Percentiles rank a stretch among this genome's conserved stretches.
Conservation (phyloP, 2,329 filamentous ascomycete species). For the Pseudophaeomoniella oleicola region DNA sequence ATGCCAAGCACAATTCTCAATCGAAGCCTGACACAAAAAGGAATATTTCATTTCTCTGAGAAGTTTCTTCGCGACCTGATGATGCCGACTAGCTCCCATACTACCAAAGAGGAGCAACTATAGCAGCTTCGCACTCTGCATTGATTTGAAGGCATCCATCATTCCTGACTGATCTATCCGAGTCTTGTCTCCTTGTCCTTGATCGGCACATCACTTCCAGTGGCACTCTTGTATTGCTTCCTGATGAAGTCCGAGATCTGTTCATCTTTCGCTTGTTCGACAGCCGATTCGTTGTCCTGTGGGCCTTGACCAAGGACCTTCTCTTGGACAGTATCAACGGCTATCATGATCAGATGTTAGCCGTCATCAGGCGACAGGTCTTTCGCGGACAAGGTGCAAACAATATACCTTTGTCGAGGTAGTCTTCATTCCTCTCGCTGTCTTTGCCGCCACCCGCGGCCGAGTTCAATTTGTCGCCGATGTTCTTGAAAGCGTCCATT, state of each 20-base stretch:
- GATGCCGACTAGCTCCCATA: too few species aligned
- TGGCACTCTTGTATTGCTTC: conserved; percentile 51
- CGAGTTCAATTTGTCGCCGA: conserved; percentile 57
- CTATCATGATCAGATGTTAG: conserved; percentile 27
- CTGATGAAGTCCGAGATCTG: conserved; percentile 61
- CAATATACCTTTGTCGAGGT: conserved; percentile 67
- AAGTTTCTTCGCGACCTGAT: too few species aligned
- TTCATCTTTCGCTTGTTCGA: conserved; percentile 75
- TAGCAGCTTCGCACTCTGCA: too few species aligned
- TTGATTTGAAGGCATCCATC: too few species aligned
- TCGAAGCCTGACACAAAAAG: too few species aligned
- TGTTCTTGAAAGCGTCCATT: too few species aligned
- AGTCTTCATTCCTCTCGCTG: conserved; percentile 70
- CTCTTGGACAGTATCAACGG: conserved; percentile 64
- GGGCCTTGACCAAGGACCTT: conserved; percentile 54
- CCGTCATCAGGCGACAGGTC: conserved; percentile 1
- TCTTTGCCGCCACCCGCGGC: conserved; percentile 57
- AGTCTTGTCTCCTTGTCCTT: conserved; percentile 47
- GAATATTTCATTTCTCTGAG: too few species aligned
- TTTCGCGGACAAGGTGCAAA: conserved; percentile 2
- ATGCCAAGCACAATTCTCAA: too few species aligned
- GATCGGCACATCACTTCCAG: conserved; percentile 55
- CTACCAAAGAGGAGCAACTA: too few species aligned
- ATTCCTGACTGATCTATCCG: conserved; percentile 8
- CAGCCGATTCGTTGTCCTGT: conserved; percentile 57